Conservation (phyloP, 768 basidiomycete genomes). For the Multifurca ochricompacta region DNA sequence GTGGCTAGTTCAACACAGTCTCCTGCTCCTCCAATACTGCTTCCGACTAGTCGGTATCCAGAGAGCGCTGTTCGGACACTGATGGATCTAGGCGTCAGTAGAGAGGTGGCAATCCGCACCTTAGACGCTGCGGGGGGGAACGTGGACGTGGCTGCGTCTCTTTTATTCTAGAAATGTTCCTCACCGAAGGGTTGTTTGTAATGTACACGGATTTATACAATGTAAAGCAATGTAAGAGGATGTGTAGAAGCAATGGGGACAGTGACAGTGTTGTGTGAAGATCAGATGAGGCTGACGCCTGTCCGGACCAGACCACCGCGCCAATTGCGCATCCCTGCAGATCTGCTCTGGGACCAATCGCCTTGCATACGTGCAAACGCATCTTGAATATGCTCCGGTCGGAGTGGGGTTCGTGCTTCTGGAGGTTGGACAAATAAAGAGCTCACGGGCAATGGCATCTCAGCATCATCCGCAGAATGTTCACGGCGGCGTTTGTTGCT, state of each 20-base stretch:
- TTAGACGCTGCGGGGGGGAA: constrained; percentile 80
- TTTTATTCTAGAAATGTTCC: constrained; percentile 58
- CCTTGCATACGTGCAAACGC: constrained; percentile 87
- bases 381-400: constrained; percentile 84
- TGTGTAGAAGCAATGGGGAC: constrained; percentile 1
- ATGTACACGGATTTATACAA: constrained; percentile 23
- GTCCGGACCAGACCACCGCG: constrained; percentile 77
- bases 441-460: constrained; percentile 58
- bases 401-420: constrained; percentile 68
- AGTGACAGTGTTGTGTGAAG: neutral
- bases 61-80: constrained; percentile 60
- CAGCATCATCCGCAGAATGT: constrained; percentile 48
- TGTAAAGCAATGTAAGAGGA: constrained; percentile 11
- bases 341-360: constrained; percentile 72
- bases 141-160: constrained; percentile 79
- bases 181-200: constrained; percentile 1
- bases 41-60: constrained; percentile 30
- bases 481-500: constrained; percentile 45
- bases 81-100: constrained; percentile 67
- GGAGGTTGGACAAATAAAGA: constrained; percentile 76
- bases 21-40: constrained; percentile 16
- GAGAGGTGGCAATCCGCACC: constrained; percentile 69
- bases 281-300: constrained; percentile 67
- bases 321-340: constrained; percentile 86
- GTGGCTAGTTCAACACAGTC: constrained; percentile 25